Evolutionary conservation across 768 basidiomycete genomes (phyloP).

Genomic region (Naganishia friedmannii): DNA sequence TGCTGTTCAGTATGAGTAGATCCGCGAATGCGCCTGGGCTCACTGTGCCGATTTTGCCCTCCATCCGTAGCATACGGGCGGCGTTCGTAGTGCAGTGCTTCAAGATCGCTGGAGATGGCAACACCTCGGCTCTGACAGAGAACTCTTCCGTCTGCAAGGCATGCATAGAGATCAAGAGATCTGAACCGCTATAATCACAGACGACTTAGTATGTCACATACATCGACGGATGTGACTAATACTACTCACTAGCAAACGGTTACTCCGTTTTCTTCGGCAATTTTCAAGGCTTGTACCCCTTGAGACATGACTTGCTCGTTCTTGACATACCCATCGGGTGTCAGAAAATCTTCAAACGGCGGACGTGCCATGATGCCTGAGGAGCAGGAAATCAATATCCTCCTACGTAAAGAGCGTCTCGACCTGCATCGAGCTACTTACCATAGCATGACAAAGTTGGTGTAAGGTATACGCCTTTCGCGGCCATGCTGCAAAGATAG

Average conservation of each 20-base stretch:
- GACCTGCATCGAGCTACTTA: not conserved
- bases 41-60: constrained; percentile 52
- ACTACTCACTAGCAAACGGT: constrained; percentile 45
- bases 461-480: constrained; percentile 55
- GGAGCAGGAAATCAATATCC: not conserved
- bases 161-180: constrained; percentile 61
- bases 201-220: not conserved
- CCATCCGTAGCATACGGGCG: constrained; percentile 53
- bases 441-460: constrained; percentile 56
- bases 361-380: constrained; percentile 53
- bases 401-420: not conserved
- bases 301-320: constrained; percentile 55
- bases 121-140: constrained; percentile 52
- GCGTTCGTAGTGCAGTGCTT: constrained; percentile 56
- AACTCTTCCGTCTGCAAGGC: constrained; percentile 63
- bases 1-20: constrained; percentile 53
- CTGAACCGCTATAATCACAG: constrained; percentile 40
- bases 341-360: constrained; percentile 55
- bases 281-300: constrained; percentile 52
- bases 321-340: constrained; percentile 53
- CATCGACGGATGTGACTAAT: not conserved
- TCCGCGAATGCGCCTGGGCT: constrained; percentile 54
- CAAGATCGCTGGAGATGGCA: constrained; percentile 51
- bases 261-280: constrained; percentile 55
- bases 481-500: constrained; percentile 51